Evolutionary conservation across 192 early-diverging fungal species (phyloP).

Genomic region (Globomyces pollinis-pini): DNA sequence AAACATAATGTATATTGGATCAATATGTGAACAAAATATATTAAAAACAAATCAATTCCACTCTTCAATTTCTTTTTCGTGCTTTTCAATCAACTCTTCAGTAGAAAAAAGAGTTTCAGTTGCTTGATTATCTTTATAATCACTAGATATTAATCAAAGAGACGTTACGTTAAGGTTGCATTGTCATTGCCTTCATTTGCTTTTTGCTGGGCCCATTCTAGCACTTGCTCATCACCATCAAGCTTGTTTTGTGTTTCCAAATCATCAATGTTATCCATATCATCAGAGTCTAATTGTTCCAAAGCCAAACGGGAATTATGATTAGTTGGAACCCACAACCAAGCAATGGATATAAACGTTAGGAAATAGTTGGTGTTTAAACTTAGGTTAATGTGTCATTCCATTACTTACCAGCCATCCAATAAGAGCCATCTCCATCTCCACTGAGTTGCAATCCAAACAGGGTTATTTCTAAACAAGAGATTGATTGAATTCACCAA

Average conservation of each 20-base stretch:
- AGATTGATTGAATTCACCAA: conserved; percentile 68
- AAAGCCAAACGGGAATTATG: conserved; percentile 89
- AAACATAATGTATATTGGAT: too few species aligned
- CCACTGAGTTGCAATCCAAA: conserved; percentile 74
- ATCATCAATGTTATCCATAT: conserved; percentile 49
- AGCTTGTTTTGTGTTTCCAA: conserved; percentile 62
- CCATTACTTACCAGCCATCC: conserved; percentile 62
- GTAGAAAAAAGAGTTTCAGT: too few species aligned
- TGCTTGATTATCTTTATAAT: too few species aligned
- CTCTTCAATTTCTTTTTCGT: too few species aligned
- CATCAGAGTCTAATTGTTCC: conserved; percentile 71
- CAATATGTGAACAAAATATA: too few species aligned
- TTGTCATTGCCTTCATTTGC: too few species aligned
- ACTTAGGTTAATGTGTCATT: background rate
- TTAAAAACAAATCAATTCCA: too few species aligned
- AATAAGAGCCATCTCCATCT: conserved; percentile 82
- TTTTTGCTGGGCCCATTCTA: conserved; percentile 41
- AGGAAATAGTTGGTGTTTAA: conserved; percentile 81
- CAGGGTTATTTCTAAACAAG: conserved; percentile 30
- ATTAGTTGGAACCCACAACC: conserved; percentile 86
- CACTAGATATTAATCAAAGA: too few species aligned
- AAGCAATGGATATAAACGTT: conserved; percentile 68
- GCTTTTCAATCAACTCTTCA: too few species aligned
- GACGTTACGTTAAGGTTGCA: too few species aligned
- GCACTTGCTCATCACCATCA: conserved; percentile 36